Percentiles rank a stretch among this genome's conserved stretches.
Conservation (phyloP, 345 rosid species). For the Boechera stricta region DNA sequence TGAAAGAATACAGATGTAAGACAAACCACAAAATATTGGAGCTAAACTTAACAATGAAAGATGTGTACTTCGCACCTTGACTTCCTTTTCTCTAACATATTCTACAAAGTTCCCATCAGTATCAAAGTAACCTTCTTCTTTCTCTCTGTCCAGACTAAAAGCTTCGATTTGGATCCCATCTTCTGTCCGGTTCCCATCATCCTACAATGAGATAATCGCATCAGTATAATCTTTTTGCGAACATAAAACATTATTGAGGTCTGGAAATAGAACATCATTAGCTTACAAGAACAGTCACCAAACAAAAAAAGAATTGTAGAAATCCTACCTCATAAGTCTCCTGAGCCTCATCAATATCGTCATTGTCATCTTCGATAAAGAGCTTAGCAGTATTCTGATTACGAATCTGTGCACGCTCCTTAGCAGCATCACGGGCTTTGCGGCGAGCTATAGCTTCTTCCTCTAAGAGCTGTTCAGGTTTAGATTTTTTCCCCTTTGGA, state of each 20-base stretch:
- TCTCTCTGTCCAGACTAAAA: slow-evolving; percentile 86
- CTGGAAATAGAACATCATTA: not conserved
- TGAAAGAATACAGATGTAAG: slow-evolving; percentile 49
- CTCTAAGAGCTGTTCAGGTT: slow-evolving; percentile 53
- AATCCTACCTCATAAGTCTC: slow-evolving; percentile 66
- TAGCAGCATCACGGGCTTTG: slow-evolving; percentile 71
- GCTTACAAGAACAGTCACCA: not conserved
- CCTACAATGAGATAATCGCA: slow-evolving; percentile 59
- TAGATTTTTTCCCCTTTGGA: slow-evolving; percentile 92
- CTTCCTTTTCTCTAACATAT: slow-evolving; percentile 74
- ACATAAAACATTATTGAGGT: slow-evolving; percentile 6
- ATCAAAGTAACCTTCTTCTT: slow-evolving; percentile 98
- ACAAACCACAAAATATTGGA: slow-evolving; percentile 20
- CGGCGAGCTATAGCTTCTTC: slow-evolving; percentile 49
- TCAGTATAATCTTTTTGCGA: slow-evolving; percentile 39
- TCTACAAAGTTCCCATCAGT: slow-evolving; percentile 88
- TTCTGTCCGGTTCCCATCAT: slow-evolving; percentile 68
- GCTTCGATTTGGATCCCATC: slow-evolving; percentile 97
- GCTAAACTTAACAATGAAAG: slow-evolving; percentile 6
- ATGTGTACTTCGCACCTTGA: slow-evolving; percentile 58
- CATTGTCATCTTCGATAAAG: slow-evolving; percentile 56
- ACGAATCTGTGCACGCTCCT: slow-evolving; percentile 81
- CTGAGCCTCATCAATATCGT: slow-evolving; percentile 60
- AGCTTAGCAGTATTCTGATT: slow-evolving; percentile 61
- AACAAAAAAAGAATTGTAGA: slow-evolving; percentile 9